Base-by-base conservation (phyloP, 1,139 yeast genomes). In the Taphrina betulina region DNA sequence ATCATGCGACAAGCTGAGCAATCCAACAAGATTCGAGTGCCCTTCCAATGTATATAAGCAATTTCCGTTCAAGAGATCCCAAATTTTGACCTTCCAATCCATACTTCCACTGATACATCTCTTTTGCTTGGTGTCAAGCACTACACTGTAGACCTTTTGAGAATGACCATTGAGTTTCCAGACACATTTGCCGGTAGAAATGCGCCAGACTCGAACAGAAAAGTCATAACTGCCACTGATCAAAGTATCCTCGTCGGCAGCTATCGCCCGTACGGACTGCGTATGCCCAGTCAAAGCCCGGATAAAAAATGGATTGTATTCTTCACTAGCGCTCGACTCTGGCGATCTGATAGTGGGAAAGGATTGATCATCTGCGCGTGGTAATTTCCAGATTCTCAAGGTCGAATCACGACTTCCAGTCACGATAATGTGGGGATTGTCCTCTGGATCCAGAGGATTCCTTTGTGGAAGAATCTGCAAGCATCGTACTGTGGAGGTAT, bases 331-430 rank as follows among this genome's bases (percentile, higher is more conserved):
- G 22, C 7, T 2, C 5, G n/a, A 10, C n/a, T 19, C 23, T n/a
- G 37, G 8, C 7, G 14, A 8, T 16, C 37, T 5, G 5, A 5
- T 16, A 14, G n/a, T 16, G 51, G 41, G 28, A 41, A 16, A 23
- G 28, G 43, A 16, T 5, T 33, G 2, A 45, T 16, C 22, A 35
- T 19, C 37, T 22, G 26, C 48, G 42, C 31, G 53, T 0, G 95
- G 95, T 42, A 92, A 74, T 63, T 78, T 82, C 97, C 97, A 92
- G 20, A 92, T 87, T 64, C 88, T 85, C 62, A 90, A 73, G 28
- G 95, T 87, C 60, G 85, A 82, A 67, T 92, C 98, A 67, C 98
- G 78, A 2, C 96, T 87, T 0, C 98, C 97, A 0, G 96, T 71
- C 1, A 92, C 84, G 58, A 85, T 75, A 37, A 85, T 70, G 0